Conservation (phyloP, 306 rosid genomes). For the Dicorynia guianensis region DNA sequence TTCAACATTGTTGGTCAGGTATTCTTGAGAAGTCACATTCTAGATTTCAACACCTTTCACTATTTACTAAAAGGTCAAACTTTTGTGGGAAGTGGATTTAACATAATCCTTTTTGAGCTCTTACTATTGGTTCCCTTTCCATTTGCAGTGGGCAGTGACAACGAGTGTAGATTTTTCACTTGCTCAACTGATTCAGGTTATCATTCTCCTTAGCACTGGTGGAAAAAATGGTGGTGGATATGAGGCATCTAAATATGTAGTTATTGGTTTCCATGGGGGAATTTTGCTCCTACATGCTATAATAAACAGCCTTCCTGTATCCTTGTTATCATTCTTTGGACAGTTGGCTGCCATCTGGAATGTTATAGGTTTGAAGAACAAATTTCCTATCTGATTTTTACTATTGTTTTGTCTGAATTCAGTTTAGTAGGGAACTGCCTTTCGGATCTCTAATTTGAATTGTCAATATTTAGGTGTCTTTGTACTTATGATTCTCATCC, state of each 20-base stretch:
- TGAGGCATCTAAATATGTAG: constrained; percentile 75
- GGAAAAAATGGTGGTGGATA: constrained; percentile 87
- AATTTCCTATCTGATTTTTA: constrained; percentile 25
- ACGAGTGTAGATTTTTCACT: constrained; percentile 92
- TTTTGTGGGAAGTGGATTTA: constrained; percentile 37
- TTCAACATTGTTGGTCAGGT: constrained; percentile 99
- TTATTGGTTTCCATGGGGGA: constrained; percentile 74
- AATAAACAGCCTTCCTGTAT: constrained; percentile 82
- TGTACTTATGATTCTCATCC: constrained; percentile 83
- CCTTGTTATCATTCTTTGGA: constrained; percentile 83
- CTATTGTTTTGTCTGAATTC: not conserved
- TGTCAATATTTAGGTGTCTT: constrained; percentile 70
- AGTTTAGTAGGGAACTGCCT: constrained; percentile 10
- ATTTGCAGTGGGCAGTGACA: constrained; percentile 97
- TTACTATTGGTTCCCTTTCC: constrained; percentile 45
- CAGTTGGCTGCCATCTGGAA: constrained; percentile 94
- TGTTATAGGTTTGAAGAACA: constrained; percentile 62
- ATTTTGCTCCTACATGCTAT: constrained; percentile 80
- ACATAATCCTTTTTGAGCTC: constrained; percentile 24
- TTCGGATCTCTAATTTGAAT: constrained; percentile 38
- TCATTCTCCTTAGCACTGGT: constrained; percentile 88
- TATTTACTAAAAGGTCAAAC: constrained; percentile 41
- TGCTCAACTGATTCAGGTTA: constrained; percentile 87
- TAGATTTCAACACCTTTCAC: constrained; percentile 48
- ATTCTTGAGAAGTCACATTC: constrained; percentile 44